Evolutionary conservation across 345 rosid genomes (phyloP).

Genomic region (Aquilaria sinensis): DNA sequence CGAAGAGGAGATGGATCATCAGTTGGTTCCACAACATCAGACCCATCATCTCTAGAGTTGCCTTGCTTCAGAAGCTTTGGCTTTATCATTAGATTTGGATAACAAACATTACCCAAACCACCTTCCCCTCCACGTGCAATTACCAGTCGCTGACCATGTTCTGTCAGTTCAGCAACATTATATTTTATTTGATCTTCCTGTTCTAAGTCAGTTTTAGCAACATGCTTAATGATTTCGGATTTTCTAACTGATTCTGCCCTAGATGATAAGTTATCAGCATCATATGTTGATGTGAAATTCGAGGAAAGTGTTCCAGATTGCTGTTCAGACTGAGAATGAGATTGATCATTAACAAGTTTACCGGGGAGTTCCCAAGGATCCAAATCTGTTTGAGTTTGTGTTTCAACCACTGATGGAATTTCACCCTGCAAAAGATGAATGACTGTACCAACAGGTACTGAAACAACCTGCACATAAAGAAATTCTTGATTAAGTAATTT

Average conservation of each 20-base stretch:
- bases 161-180: conserved; percentile 66
- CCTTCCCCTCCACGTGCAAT: conserved; percentile 87
- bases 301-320: conserved; percentile 14
- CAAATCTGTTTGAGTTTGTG: conserved; percentile 28
- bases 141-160: conserved; percentile 57
- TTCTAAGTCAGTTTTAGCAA: conserved; percentile 16
- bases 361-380: conserved; percentile 99
- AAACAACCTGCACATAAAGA: conserved; percentile 44
- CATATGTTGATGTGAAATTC: conserved; percentile 16
- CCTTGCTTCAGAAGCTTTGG: conserved; percentile 23
- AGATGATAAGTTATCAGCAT: conserved; percentile 8
- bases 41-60: conserved; percentile 6
- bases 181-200: conserved; percentile 40
- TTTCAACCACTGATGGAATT: conserved; percentile 41
- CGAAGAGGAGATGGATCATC: conserved; percentile 30
- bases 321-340: conserved; percentile 14
- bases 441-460: conserved; percentile 85
- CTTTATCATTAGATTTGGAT: conserved; percentile 33
- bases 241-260: conserved; percentile 9
- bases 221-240: conserved; percentile 15
- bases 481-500: not conserved
- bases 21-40: conserved; percentile 19
- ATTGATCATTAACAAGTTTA: conserved; percentile 33
- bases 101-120: conserved; percentile 62
- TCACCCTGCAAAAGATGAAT: conserved; percentile 82